Evolutionary conservation across 768 basidiomycete species (phyloP), one percentile per base, ranked within the genome.

Genomic region (Stropharia rugosoannulata): DNA sequence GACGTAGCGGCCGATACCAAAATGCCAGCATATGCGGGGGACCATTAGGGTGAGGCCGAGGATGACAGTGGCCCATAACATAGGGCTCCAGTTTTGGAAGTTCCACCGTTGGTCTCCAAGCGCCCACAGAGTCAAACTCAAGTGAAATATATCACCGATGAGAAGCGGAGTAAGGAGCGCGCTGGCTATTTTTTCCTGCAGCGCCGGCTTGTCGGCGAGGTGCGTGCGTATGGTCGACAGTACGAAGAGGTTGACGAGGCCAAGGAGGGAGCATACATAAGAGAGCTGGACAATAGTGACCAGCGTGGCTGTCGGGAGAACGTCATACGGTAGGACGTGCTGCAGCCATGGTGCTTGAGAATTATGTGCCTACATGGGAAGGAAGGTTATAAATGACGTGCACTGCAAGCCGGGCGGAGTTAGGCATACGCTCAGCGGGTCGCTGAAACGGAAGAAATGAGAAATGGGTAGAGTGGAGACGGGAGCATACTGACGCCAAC

Each of bases 261-360:
- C 90, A 59, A 91, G 68, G 25, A 92, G 82, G 39, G 82, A 87
- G 61, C 88, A 89, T 49, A 88, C 88, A 61, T 91, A 86, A 1
- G 85, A 88, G 51, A 92, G 85, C 64, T 92, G 90, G 44, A 87
- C 70, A 57, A 89, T 73, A 1, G 87, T 89, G 47, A 91, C 86
- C 19, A 82, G 67, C 11, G 89, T 84, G 1, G 89, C 89, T 35
- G 64, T 77, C 1, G 85, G 82, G 15, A 89, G 74, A 32, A 64
- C 72, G 35, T 70, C 63, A 13, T 82, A 80, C 36, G 87, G 83
- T 5, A 73, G 65, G 40, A 60, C 71, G 54, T 72, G 69, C 19
- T 68, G 47, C 19, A 83, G 77, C 89, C 89, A 90, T 22, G 89
- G 88, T 2, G 89, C 89, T 70, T 91, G 89, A 43, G 78, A 69